Base-by-base conservation (phyloP, 2,329 filamentous ascomycete species). In the Coniochaeta prunicola region DNA sequence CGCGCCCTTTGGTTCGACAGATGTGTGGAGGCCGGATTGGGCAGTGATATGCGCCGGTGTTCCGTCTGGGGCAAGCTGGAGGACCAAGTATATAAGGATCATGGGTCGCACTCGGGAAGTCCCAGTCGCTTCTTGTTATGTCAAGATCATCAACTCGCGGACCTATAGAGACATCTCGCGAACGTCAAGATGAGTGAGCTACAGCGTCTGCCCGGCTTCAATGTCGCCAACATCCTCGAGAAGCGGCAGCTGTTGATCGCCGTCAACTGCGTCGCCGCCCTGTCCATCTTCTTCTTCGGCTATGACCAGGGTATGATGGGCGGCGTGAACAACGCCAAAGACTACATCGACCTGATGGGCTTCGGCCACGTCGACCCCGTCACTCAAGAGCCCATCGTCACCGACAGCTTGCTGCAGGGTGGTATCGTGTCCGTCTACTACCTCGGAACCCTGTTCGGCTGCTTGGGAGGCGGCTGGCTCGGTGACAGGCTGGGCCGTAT, bases 341-440 rank as follows among this genome's bases (percentile, higher is more conserved):
- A 88, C 68, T 90, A 89, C 66, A 82, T 86, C 56, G 75, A 82
- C 38, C 72, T 82, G 10, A 89, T 90, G 85, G 78, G 53, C 8
- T 84, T 88, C 62, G 87, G 86, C 6, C 78, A 88, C 63, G 78
- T 81, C 19, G 76, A 82, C 61, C 72, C 75, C 15, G 72, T 74
- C 24, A 78, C 77, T 0, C 67, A 68, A 19, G 65, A 70, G 7
- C 79, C 85, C 0, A 78, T 86, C 2, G 76, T 88, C 12, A 84
- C 81, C 1, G 71, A 86, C 65, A 82, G 80, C 28, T 65, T 87
- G 19, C 74, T 86, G 2, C 83, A 88, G 65, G 85, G 85, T 8
- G 84, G 84, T 2, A 87, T 87, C 56, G 80, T 87, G 7, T 76
- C 71, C 0, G 73, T 76, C 6, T 77, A 81, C 66, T 86, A 86